Percentiles rank a stretch among this genome's conserved stretches.
phyloP scores from a whole-genome alignment of 2,329 filamentous ascomycete genomes.

The Colletotrichum sp. region DNA sequence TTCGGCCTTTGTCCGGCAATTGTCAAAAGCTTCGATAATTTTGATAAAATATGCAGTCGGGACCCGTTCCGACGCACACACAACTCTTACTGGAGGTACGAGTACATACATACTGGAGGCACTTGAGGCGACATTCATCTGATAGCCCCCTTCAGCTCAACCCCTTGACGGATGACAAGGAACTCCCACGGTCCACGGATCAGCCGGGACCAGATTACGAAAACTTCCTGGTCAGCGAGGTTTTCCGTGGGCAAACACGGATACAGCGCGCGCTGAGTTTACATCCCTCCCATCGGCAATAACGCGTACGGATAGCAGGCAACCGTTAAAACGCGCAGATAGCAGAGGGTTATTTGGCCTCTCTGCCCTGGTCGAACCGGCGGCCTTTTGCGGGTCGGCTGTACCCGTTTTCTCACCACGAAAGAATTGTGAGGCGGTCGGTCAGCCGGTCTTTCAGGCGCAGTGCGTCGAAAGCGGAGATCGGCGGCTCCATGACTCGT shows the following conservation, averaged over 20 bases:
- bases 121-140: background rate
- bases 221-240: background rate
- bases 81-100: background rate
- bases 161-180: background rate
- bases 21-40: background rate
- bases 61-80: background rate
- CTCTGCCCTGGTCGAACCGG: background rate
- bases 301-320: background rate
- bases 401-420: background rate
- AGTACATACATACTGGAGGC: background rate
- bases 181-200: background rate
- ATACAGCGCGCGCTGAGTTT: background rate
- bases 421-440: background rate
- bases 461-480: background rate
- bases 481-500: constrained; percentile 5
- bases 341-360: background rate
- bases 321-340: background rate
- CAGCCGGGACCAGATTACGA: background rate
- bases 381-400: background rate
- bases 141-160: background rate
- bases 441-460: background rate
- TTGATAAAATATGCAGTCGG: background rate
- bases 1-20: background rate
- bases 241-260: background rate
- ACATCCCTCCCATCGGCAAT: background rate